A percentile compares a stretch with the other conserved stretches of the same genome.
These are phyloP conservation scores for Fistulifera solaris DNA, from an alignment of 108 stramenopile genomes.

Conservation along the genomic window DNA sequence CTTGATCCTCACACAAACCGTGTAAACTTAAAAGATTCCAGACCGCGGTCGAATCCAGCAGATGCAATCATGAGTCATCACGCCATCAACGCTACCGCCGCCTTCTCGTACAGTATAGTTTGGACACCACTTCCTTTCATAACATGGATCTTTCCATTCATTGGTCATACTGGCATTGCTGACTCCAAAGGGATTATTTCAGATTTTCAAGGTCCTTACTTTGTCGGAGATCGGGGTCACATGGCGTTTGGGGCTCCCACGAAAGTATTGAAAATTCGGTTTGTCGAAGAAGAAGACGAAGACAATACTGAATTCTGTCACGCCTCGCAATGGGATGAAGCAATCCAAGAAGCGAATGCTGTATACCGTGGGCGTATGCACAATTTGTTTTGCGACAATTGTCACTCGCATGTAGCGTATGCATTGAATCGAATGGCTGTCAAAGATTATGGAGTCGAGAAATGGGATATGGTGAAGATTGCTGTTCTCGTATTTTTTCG, in stretches of 20 bases:
- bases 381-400: conserved; percentile 84
- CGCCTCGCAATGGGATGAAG: conserved; percentile 69
- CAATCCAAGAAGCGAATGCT: conserved; percentile 70
- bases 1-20: no score
- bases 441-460: conserved; percentile 34
- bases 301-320: conserved; percentile 20
- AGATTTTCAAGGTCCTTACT: conserved; percentile 95
- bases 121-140: conserved; percentile 88
- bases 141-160: conserved; percentile 87
- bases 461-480: conserved; percentile 94
- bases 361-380: conserved; percentile 89
- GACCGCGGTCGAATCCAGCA: no score
- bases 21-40: no score
- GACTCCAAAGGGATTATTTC: conserved; percentile 75
- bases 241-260: conserved; percentile 78
- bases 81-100: no score
- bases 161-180: conserved; percentile 95
- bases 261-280: conserved; percentile 40
- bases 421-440: conserved; percentile 81
- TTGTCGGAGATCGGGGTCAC: conserved; percentile 65
- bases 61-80: background rate
- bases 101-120: conserved; percentile 51
- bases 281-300: conserved; percentile 24
- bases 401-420: conserved; percentile 93
- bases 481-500: conserved; percentile 85